These are phyloP conservation scores for Lactifluus subvellereus DNA, from an alignment of 768 basidiomycete species.

Conservation along the genomic window DNA sequence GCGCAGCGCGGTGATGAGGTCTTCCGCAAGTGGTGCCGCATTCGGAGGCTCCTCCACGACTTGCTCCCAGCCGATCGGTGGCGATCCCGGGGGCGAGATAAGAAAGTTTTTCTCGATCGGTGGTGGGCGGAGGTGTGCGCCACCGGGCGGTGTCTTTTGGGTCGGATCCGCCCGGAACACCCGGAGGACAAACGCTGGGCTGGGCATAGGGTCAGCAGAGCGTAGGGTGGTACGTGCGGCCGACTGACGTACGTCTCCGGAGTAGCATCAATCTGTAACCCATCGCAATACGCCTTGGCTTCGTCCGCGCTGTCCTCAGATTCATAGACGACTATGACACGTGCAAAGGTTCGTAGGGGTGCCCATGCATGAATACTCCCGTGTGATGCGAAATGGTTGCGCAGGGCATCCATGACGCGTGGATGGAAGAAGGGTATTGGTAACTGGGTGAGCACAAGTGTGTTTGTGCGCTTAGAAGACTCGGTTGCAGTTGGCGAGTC, in stretches of 20 bases:
- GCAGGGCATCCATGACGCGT: constrained; percentile 56
- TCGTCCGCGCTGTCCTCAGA: constrained; percentile 55
- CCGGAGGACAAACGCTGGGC: constrained; percentile 47
- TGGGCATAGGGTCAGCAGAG: constrained; percentile 27
- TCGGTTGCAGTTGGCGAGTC: constrained; percentile 9
- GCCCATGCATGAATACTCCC: constrained; percentile 90
- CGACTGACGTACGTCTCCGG: constrained; percentile 40
- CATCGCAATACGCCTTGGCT: constrained; percentile 63
- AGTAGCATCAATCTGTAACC: constrained; percentile 51
- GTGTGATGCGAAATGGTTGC: constrained; percentile 65
- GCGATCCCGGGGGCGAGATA: constrained; percentile 96
- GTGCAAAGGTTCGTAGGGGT: constrained; percentile 71
- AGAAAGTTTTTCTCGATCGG: constrained; percentile 87
- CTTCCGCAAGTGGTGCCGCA: constrained; percentile 71
- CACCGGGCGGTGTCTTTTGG: constrained; percentile 34
- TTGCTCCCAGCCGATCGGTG: constrained; percentile 95
- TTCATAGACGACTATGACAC: constrained; percentile 78
- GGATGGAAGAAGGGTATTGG: constrained; percentile 76
- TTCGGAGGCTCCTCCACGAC: constrained; percentile 90
- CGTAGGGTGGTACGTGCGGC: too few relatives aligned
- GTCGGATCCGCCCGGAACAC: constrained; percentile 73
- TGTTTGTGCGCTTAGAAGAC: constrained; percentile 57
- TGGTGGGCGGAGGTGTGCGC: constrained; percentile 59
- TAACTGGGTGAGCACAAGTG: constrained; percentile 73
- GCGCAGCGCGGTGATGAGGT: constrained; percentile 74